Evolutionary conservation across 371 early-diverging fungal genomes (phyloP), one percentile per base, ranked within the genome.

Genomic region (Rhizopus sp.): DNA sequence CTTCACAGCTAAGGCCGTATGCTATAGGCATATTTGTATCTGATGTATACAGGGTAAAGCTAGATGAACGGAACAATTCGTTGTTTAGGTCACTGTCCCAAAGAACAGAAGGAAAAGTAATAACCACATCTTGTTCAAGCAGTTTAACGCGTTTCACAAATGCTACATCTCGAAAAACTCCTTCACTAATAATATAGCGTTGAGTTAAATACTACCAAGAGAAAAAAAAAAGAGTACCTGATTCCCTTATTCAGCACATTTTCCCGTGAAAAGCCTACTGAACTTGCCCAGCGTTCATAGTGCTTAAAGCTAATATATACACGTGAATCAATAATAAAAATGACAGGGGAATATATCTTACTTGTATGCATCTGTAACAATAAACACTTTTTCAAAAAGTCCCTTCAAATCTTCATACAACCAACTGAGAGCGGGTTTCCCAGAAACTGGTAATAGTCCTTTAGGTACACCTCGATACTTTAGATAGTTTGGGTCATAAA

Each of bases 361-460:
- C 80, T 75, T 77, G 66, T 75, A 66, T 40, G 80, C 80, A 52
- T 77, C 75, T 38, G 76, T 57, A 7, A 77, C 65, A 32, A 80
- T 66, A 54, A 64, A 77, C 0, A 73, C 44, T 30, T 71, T 10
- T 5, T 57, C 38, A 50, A 71, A 75, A 7, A 54, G 15, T 2
- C 10, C 16, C n/a, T 61, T 62, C 3, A 56, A 64, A 7, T 53
- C 50, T 16, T 74, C 62, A 62, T 65, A 72, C 66, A 67, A 70
- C 75, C 75, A 77, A 33, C 65, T 68, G 6, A 80, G 58, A 4
- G 63, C 71, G 40, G 80, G 70, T 40, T 51, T 63, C 10, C 70
- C 73, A 38, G 77, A 77, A 45, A 80, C 61, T 34, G 77, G 75
- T 10, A 80, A 37, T 37, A 80, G 49, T 3, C 72, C 65, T 51